A percentile compares a stretch with the other conserved stretches of the same genome.
These are phyloP conservation scores for Pseudotsuga menziesii DNA, from an alignment of 75 land plant species.

Conservation along the genomic window DNA sequence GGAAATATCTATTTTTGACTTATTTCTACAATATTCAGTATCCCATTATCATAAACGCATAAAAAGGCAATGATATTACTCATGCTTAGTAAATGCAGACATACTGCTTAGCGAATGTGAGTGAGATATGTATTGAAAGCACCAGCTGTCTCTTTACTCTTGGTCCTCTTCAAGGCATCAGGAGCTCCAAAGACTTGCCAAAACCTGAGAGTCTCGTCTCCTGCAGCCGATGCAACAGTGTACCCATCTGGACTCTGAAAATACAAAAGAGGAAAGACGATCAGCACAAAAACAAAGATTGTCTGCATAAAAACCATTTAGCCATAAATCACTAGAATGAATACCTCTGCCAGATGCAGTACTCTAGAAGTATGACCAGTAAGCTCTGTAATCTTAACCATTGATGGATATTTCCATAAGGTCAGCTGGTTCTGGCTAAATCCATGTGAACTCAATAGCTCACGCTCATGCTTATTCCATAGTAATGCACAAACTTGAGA, in stretches of 20 bases:
- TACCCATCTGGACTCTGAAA: constrained; percentile 70
- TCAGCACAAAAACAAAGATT: not conserved
- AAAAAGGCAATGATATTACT: no score
- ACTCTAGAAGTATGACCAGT: constrained; percentile 69
- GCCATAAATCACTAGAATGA: not conserved
- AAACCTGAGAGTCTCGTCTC: constrained; percentile 79
- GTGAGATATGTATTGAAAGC: no score
- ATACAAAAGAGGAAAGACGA: not conserved
- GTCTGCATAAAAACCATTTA: not conserved
- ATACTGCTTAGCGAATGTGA: no score
- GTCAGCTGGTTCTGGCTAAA: constrained; percentile 55
- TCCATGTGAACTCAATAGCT: constrained; percentile 86
- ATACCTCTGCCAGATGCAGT: constrained; percentile 59
- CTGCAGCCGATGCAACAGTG: constrained; percentile 87
- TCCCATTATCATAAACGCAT: no score
- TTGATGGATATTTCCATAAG: constrained; percentile 73
- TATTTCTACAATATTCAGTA: no score
- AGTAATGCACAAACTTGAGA: constrained; percentile 82
- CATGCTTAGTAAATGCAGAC: no score
- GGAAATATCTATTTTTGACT: no score
- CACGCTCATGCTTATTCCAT: constrained; percentile 85
- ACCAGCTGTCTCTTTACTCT: constrained; percentile 1
- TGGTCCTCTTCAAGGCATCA: constrained; percentile 20
- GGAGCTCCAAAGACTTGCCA: constrained; percentile 92
- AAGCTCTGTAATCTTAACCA: constrained; percentile 68